Base-by-base conservation (phyloP, 768 basidiomycete species). In the Scleroderma bovista region DNA sequence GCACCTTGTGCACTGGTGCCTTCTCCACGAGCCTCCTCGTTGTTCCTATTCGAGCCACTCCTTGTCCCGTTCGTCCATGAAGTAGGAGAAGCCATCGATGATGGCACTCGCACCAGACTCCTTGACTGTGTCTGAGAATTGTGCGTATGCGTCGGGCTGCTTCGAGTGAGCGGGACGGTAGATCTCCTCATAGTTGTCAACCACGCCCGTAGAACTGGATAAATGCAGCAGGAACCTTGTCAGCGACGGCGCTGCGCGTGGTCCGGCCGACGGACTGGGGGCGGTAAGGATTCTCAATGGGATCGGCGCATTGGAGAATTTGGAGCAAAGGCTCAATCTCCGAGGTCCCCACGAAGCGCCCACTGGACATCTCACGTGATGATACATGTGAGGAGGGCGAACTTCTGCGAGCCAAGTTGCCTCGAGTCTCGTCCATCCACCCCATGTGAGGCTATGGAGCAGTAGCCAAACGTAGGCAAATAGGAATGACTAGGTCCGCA, bases 41-140 rank as follows among this genome's bases (percentile, higher is more conserved):
- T 96, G 62, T 91, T 92, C 69, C 83, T 86, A 58, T 89, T n/a
- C 86, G 29, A 99, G 78, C 95, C 95, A 99, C 55, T 88, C 87
- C 60, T 87, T 83, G 71, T 98, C 95, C 16, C 87, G 84, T 66
- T 98, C 96, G 59, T 99, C 95, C 88, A 97, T 89, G 56, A 82
- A 89, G 62, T 98, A 97, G 2, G 84, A 83, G 68, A 87, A 87
- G 0, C 87, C 86, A 57, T 86, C 82, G 29, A 79, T 70, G 50
- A 93, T 78, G 11, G 79, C 81, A 55, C 71, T 75, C 4, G 66
- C 65, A 57, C 75, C 72, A 9, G 80, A 73, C 57, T 93, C 92
- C 58, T 98, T 96, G 56, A 88, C 82, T 3, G 88, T 91, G 58
- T 88, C 82, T 8, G 92, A 93, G 31, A 84, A 88, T 50, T 83